Percentiles rank a stretch among this genome's conserved stretches.
Conservation (phyloP, 345 rosid species). For the Eucalyptus guilfoylei region DNA sequence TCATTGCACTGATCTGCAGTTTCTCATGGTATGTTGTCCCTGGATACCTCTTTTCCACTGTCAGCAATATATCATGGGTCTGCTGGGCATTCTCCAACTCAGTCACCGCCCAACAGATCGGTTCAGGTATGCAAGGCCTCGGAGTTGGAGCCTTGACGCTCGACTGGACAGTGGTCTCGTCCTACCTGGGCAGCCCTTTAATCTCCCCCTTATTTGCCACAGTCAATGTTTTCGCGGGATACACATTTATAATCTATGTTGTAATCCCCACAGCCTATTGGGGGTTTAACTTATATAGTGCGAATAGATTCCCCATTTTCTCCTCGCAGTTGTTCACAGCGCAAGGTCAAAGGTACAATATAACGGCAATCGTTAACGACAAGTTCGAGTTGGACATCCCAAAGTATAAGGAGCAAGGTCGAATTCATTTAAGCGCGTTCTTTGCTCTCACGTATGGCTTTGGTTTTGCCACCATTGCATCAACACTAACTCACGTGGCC, state of each 20-base stretch:
- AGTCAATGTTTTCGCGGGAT: conserved; percentile 51
- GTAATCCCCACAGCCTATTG: conserved; percentile 58
- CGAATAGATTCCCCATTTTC: conserved; percentile 64
- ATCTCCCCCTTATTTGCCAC: conserved; percentile 84
- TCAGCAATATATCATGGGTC: conserved; percentile 75
- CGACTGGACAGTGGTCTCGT: conserved; percentile 72
- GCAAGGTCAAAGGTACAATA: conserved; percentile 45
- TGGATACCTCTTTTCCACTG: conserved; percentile 73
- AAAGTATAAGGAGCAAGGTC: conserved; percentile 58
- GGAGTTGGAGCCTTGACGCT: conserved; percentile 81
- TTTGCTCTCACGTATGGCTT: conserved; percentile 78
- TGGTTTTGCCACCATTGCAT: conserved; percentile 82
- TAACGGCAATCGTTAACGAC: conserved; percentile 56
- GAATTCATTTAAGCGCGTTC: conserved; percentile 69
- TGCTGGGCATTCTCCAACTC: conserved; percentile 85
- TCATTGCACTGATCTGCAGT: conserved; percentile 64
- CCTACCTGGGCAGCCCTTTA: conserved; percentile 83
- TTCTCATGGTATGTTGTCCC: conserved; percentile 69
- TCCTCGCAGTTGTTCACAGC: conserved; percentile 72
- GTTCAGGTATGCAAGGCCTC: conserved; percentile 78
- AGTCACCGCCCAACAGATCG: conserved; percentile 78
- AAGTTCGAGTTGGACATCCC: conserved; percentile 57
- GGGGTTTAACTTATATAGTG: conserved; percentile 54
- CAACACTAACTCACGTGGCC: conserved; percentile 76
- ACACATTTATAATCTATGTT: conserved; percentile 39